These are phyloP conservation scores for Pichia phayaonensis DNA, from an alignment of 805 yeast genomes.

Conservation along the genomic window DNA sequence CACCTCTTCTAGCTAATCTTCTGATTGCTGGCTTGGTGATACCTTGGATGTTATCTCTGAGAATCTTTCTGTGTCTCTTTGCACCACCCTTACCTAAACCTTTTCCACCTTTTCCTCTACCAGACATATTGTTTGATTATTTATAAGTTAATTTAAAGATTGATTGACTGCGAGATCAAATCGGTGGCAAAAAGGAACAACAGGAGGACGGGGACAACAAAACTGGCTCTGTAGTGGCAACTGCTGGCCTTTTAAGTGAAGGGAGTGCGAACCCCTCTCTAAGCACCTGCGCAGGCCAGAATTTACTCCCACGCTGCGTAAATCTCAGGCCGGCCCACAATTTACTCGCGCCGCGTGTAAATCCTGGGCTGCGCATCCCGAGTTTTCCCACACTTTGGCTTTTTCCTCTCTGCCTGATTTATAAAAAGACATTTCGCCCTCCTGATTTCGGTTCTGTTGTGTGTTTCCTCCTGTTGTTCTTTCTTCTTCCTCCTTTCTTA, in stretches of 20 bases:
- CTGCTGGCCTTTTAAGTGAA: background rate
- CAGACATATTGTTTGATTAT: conserved; percentile 60
- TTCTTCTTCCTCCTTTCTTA: background rate
- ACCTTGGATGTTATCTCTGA: conserved; percentile 99
- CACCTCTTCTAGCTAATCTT: conserved; percentile 99
- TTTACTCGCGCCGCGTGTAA: background rate
- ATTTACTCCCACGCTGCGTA: background rate
- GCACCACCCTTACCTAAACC: conserved; percentile 99
- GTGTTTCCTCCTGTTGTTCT: background rate
- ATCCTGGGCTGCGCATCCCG: background rate
- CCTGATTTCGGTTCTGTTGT: background rate
- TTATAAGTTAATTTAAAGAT: conserved; percentile 4
- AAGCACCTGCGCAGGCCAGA: background rate
- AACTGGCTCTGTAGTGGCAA: background rate
- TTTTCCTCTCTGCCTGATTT: background rate
- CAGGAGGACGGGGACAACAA: too few relatives aligned
- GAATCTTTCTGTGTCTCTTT: conserved; percentile 99
- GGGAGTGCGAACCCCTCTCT: background rate
- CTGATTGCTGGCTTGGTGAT: conserved; percentile 99
- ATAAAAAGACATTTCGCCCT: background rate
- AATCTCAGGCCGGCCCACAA: background rate
- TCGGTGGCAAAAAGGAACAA: background rate
- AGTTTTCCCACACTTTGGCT: background rate
- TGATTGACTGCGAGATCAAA: background rate
- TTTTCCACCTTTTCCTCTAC: conserved; percentile 99